These are phyloP conservation scores for Pholiota microspora DNA, from an alignment of 768 basidiomycete species.

Conservation along the genomic window DNA sequence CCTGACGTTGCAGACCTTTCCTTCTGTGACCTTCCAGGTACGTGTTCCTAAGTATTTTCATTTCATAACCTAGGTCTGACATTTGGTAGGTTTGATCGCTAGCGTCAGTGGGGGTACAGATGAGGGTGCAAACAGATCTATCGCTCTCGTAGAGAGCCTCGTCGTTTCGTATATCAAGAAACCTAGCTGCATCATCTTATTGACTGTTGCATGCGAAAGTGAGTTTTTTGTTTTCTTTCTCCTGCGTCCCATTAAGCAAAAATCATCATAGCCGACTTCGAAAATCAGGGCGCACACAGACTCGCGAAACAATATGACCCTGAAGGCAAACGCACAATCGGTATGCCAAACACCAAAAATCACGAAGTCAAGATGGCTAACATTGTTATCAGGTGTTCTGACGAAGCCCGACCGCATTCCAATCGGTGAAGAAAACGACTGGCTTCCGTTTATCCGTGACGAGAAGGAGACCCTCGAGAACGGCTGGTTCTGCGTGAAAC, in stretches of 20 bases:
- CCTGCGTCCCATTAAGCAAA: not conserved
- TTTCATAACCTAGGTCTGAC: not conserved
- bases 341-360: slow-evolving; percentile 31
- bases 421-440: slow-evolving; percentile 40
- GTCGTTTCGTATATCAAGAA: slow-evolving; percentile 58
- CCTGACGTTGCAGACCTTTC: slow-evolving; percentile 60
- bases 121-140: slow-evolving; percentile 47
- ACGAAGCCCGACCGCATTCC: slow-evolving; percentile 52
- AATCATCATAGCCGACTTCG: slow-evolving; percentile 61
- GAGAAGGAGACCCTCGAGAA: not conserved
- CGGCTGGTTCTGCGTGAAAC: slow-evolving; percentile 42
- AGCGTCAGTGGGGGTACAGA: slow-evolving; percentile 47
- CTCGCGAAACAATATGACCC: slow-evolving; percentile 62
- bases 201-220: slow-evolving; percentile 33
- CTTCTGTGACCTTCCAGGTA: slow-evolving; percentile 64
- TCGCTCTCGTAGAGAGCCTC: slow-evolving; percentile 59
- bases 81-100: slow-evolving; percentile 50
- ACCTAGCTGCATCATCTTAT: slow-evolving; percentile 59
- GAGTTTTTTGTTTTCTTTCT: not conserved
- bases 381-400: slow-evolving; percentile 49
- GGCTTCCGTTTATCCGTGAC: not conserved
- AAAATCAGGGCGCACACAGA: slow-evolving; percentile 72
- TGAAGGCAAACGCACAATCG: slow-evolving; percentile 66
- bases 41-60: not conserved
- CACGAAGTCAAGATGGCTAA: not conserved